Percentiles rank a stretch among this genome's conserved stretches.
phyloP scores from a whole-genome alignment of 1,139 yeast species.

The Kazachstania sp. region DNA sequence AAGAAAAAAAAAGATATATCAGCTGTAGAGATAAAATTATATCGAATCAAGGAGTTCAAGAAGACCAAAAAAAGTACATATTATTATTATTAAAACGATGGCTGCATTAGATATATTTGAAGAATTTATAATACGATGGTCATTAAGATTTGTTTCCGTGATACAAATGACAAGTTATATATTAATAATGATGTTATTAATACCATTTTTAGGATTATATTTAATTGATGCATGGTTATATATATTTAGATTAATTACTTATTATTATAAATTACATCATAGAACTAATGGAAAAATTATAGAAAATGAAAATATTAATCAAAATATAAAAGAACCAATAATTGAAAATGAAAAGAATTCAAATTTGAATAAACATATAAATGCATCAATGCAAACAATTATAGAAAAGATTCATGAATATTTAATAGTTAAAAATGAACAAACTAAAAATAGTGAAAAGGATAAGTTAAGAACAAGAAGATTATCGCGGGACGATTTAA shows the following conservation, averaged over 20 bases:
- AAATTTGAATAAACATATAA: background rate
- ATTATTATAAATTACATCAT: background rate
- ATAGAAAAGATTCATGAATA: constrained; percentile 1
- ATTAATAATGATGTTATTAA: background rate
- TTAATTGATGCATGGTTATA: background rate
- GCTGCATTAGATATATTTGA: background rate
- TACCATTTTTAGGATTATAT: constrained; percentile 1
- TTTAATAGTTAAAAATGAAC: background rate
- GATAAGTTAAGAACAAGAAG: too few species aligned
- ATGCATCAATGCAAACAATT: background rate
- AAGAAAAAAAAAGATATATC: too few species aligned
- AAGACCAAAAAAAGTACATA: too few species aligned
- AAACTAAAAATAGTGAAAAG: background rate
- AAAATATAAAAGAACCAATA: background rate
- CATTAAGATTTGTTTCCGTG: background rate
- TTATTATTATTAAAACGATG: background rate
- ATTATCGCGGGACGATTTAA: background rate
- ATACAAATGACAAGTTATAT: background rate
- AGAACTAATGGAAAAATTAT: too few species aligned
- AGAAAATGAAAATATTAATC: background rate
- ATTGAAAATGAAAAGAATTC: background rate
- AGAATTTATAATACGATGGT: background rate
- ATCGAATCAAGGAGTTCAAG: too few species aligned
- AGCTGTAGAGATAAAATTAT: too few species aligned
- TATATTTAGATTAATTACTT: background rate